These are phyloP conservation scores for Podosphaera aphanis DNA, from an alignment of 2,329 filamentous ascomycete species.

Conservation along the genomic window DNA sequence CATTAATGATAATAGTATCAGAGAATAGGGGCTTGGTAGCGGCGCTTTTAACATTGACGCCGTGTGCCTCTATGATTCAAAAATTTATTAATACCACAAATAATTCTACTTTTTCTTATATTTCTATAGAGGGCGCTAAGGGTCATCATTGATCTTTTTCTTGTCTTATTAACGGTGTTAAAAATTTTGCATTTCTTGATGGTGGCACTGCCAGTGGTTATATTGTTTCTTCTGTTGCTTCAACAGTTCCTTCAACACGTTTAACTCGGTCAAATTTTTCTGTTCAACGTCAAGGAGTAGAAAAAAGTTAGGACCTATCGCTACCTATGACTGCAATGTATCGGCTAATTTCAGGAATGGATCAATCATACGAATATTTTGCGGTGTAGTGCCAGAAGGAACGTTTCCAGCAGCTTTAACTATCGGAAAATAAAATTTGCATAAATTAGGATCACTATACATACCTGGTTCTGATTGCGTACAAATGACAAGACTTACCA, in stretches of 20 bases:
- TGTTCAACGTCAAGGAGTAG: conserved; percentile 1
- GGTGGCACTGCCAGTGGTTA: not conserved
- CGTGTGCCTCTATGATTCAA: not conserved
- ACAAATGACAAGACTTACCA: not conserved
- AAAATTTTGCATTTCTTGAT: not conserved
- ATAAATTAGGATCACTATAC: conserved; percentile 1
- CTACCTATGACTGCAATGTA: not conserved
- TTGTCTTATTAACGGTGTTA: not conserved
- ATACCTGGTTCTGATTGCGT: not conserved
- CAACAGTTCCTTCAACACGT: not conserved
- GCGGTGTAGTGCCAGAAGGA: not conserved
- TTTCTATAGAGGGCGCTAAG: not conserved
- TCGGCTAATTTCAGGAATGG: not conserved
- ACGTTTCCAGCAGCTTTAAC: conserved; percentile 1
- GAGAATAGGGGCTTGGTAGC: not conserved
- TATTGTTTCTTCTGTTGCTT: not conserved
- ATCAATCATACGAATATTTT: not conserved
- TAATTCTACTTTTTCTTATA: not conserved
- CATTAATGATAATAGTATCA: not conserved
- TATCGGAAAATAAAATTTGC: not conserved
- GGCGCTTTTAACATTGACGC: not conserved
- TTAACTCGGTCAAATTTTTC: not conserved
- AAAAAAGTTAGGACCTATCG: not conserved
- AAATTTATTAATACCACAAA: not conserved
- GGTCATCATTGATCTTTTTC: not conserved